phyloP scores from a whole-genome alignment of 495 filamentous ascomycete species.

The Arthonia radiata region DNA sequence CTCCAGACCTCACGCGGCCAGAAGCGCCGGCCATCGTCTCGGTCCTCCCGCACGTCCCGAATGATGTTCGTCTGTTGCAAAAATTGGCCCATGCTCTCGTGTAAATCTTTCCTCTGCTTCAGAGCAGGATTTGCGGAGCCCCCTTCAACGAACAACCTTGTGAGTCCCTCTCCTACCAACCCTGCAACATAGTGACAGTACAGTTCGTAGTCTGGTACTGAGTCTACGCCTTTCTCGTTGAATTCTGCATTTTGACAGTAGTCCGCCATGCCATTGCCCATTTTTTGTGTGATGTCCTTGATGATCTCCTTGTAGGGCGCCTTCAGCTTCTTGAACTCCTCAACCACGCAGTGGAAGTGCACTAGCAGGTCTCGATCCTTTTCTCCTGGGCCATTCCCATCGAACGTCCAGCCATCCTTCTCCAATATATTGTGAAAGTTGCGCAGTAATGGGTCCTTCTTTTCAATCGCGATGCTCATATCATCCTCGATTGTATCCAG shows the following conservation, averaged over 20 bases:
- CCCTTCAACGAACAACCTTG: conserved; percentile 71
- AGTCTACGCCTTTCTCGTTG: conserved; percentile 55
- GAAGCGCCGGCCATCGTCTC: conserved; percentile 63
- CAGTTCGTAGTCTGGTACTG: conserved; percentile 66
- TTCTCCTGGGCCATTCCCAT: conserved; percentile 67
- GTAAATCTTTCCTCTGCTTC: conserved; percentile 48
- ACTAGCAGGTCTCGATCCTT: conserved; percentile 84
- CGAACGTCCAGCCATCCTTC: conserved; percentile 71
- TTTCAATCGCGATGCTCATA: conserved; percentile 60
- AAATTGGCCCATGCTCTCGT: conserved; percentile 92
- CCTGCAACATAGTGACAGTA: conserved; percentile 99
- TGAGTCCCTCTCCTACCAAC: conserved; percentile 79
- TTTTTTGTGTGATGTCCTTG: conserved; percentile 78
- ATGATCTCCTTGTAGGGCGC: conserved; percentile 64
- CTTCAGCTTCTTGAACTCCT: conserved; percentile 77
- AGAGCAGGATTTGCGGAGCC: conserved; percentile 70
- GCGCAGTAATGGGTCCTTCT: conserved; percentile 70
- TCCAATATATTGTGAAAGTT: conserved; percentile 55
- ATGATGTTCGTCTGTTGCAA: conserved; percentile 98
- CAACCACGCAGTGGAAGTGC: conserved; percentile 65
- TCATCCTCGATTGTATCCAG: conserved; percentile 97
- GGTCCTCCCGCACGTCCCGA: conserved; percentile 77
- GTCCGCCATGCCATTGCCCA: conserved; percentile 98
- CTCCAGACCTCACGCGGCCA: conserved; percentile 93
- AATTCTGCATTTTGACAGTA: conserved; percentile 62